Evolutionary conservation across 495 filamentous ascomycete genomes (phyloP).

Genomic region (Penicillium antarcticum): DNA sequence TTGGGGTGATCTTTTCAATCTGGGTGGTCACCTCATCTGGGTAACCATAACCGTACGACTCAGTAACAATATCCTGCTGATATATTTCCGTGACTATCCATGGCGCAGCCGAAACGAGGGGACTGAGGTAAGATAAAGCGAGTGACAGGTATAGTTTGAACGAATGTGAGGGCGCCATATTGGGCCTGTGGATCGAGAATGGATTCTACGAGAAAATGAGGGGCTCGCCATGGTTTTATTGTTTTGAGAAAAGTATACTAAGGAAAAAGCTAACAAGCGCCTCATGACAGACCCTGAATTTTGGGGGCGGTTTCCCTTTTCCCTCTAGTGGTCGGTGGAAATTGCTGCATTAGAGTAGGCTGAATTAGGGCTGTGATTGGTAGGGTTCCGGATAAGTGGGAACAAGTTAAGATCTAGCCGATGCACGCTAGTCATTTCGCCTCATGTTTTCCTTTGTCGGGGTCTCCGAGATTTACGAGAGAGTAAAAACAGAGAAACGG

Average conservation of each 20-base stretch:
- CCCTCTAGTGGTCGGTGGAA: slow-evolving; percentile 1
- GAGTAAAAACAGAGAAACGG: no score
- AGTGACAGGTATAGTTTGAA: slow-evolving; percentile 17
- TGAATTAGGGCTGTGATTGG: neutral
- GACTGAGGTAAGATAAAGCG: slow-evolving; percentile 14
- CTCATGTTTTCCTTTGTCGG: neutral
- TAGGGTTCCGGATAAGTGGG: slow-evolving; percentile 4
- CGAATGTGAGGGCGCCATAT: slow-evolving; percentile 24
- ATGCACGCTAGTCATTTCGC: neutral
- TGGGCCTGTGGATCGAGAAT: neutral
- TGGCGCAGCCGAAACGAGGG: slow-evolving; percentile 23
- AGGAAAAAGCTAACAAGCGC: neutral
- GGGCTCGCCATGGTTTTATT: slow-evolving; percentile 1
- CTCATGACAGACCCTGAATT: neutral
- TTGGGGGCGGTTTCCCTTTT: neutral
- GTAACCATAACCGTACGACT: slow-evolving; percentile 10
- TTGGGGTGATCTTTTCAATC: slow-evolving; percentile 22
- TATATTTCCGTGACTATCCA: slow-evolving; percentile 34
- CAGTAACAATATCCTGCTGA: slow-evolving; percentile 13
- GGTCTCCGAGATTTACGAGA: no score
- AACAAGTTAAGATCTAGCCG: neutral
- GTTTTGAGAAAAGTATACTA: neutral
- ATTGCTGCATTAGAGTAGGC: slow-evolving; percentile 5
- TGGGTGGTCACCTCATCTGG: slow-evolving; percentile 6
- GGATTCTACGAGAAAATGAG: neutral